Percentiles rank a stretch among this genome's conserved stretches.
These are phyloP conservation scores for Collybia sordida DNA, from an alignment of 768 basidiomycete species.

Conservation along the genomic window DNA sequence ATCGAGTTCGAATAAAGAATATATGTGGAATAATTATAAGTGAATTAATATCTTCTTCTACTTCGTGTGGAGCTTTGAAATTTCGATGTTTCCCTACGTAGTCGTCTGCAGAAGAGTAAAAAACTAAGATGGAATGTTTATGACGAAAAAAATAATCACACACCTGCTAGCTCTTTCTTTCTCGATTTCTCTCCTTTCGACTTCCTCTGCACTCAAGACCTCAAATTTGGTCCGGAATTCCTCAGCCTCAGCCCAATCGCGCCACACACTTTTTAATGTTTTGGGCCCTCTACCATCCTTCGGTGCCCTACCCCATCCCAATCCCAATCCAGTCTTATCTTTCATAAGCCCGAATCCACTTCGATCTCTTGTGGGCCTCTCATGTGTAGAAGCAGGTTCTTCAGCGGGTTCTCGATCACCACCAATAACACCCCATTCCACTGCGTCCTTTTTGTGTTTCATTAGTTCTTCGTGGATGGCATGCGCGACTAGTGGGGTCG, in stretches of 20 bases:
- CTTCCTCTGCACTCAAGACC: slow-evolving; percentile 85
- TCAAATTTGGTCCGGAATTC: slow-evolving; percentile 90
- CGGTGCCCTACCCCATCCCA: slow-evolving; percentile 76
- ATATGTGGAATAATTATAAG: no score
- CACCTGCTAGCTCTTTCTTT: slow-evolving; percentile 79
- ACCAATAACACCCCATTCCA: slow-evolving; percentile 90
- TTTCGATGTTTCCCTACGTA: slow-evolving; percentile 41
- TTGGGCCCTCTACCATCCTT: slow-evolving; percentile 81
- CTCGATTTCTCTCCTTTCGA: slow-evolving; percentile 87
- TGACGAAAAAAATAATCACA: slow-evolving; percentile 7
- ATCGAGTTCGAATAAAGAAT: no score
- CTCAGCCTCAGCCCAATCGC: slow-evolving; percentile 92
- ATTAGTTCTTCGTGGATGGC: slow-evolving; percentile 95
- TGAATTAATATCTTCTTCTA: slow-evolving; percentile 23
- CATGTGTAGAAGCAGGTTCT: slow-evolving; percentile 24
- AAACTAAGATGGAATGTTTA: background rate
- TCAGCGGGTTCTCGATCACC: slow-evolving; percentile 40
- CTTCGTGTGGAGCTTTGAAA: slow-evolving; percentile 41
- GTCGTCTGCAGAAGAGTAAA: slow-evolving; percentile 21
- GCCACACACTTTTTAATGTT: slow-evolving; percentile 83
- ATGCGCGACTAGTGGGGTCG: slow-evolving; percentile 85
- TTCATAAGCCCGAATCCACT: slow-evolving; percentile 60
- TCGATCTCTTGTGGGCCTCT: slow-evolving; percentile 39
- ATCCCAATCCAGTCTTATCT: slow-evolving; percentile 80
- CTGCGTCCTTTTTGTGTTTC: slow-evolving; percentile 92